Conservation (phyloP, 2,329 filamentous ascomycete genomes). For the Thielaviopsis punctulata region DNA sequence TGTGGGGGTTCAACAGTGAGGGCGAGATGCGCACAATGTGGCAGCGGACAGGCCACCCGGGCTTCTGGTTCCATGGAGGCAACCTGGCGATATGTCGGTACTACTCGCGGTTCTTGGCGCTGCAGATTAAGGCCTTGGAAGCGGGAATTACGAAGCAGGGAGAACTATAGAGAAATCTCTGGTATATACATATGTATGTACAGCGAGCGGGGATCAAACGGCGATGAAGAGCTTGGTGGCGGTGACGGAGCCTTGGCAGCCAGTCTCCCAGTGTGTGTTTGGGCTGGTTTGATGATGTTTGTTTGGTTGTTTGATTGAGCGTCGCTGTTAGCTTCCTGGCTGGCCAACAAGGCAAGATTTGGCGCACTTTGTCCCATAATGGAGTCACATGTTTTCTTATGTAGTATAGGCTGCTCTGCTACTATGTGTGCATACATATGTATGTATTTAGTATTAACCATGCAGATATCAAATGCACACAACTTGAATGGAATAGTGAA, state of each 20-base stretch:
- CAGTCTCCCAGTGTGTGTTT: too few species aligned
- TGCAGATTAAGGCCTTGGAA: slow-evolving; percentile 33
- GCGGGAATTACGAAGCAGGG: slow-evolving; percentile 21
- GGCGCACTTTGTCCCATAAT: too few species aligned
- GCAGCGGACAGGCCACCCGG: slow-evolving; percentile 42
- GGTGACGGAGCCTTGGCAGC: background rate
- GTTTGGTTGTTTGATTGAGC: background rate
- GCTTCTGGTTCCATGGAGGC: slow-evolving; percentile 50
- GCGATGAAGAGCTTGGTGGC: background rate
- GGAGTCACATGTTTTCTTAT: too few species aligned
- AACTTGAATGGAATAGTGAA: too few species aligned
- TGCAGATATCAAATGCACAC: too few species aligned
- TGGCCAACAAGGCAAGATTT: background rate
- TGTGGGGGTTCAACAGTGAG: slow-evolving; percentile 44
- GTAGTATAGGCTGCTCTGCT: too few species aligned
- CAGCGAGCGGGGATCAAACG: background rate
- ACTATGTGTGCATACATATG: too few species aligned
- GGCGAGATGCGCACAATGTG: slow-evolving; percentile 41
- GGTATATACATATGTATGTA: background rate
- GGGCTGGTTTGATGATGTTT: background rate
- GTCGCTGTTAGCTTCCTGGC: background rate
- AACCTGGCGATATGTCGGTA: slow-evolving; percentile 45
- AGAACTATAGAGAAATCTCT: slow-evolving; percentile 13
- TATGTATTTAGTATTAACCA: too few species aligned
- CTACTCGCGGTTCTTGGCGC: slow-evolving; percentile 35